Evolutionary conservation across 768 basidiomycete genomes (phyloP).

Genomic region (Guyanaporus albipodus): DNA sequence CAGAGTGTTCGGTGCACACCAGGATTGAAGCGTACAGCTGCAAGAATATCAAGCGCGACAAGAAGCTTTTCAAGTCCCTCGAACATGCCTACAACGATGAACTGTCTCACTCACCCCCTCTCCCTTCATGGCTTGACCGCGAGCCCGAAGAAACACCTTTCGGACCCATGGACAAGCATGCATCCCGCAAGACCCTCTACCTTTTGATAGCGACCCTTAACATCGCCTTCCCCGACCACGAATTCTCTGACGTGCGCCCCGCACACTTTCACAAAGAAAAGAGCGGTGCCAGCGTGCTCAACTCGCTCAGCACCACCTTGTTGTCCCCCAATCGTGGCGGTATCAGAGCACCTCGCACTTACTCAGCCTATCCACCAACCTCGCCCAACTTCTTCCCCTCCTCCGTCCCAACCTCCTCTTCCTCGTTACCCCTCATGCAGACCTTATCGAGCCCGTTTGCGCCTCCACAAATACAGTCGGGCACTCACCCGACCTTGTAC

Average conservation of each 20-base stretch:
- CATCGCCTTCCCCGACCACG: conserved; percentile 95
- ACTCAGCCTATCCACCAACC: conserved; percentile 82
- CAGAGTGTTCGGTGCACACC: conserved; percentile 85
- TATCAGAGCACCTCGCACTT: conserved; percentile 68
- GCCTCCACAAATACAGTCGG: conserved; percentile 69
- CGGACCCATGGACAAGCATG: conserved; percentile 82
- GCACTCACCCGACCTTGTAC: conserved; percentile 86
- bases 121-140: conserved; percentile 70
- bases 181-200: conserved; percentile 88
- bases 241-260: conserved; percentile 90
- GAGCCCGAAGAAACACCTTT: conserved; percentile 84
- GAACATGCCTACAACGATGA: conserved; percentile 81
- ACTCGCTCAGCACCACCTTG: conserved; percentile 80
- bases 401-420: conserved; percentile 62
- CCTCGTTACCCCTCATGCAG: conserved; percentile 64
- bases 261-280: conserved; percentile 86
- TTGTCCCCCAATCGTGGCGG: conserved; percentile 68
- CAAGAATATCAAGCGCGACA: conserved; percentile 96
- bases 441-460: conserved; percentile 60
- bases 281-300: conserved; percentile 71
- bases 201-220: conserved; percentile 96
- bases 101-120: conserved; percentile 76
- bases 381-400: conserved; percentile 71
- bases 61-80: conserved; percentile 91
- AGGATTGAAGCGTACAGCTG: conserved; percentile 96